Conservation (phyloP, 2,329 filamentous ascomycete species). For the Ascochyta clinopodiicola region DNA sequence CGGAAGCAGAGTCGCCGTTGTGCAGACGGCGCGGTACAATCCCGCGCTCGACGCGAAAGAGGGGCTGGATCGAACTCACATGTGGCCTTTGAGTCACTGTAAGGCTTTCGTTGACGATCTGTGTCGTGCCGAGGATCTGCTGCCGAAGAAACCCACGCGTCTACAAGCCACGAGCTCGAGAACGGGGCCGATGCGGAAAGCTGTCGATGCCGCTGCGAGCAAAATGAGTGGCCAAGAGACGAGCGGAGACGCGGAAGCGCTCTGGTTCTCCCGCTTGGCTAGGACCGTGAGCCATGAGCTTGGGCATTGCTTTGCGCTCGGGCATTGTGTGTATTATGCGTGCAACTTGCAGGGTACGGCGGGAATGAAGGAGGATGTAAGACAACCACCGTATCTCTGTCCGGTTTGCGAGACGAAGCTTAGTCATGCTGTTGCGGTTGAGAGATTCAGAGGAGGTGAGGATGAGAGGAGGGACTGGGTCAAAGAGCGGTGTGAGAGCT, state of each 20-base stretch:
- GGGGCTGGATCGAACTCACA: constrained; percentile 58
- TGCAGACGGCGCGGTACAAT: constrained; percentile 68
- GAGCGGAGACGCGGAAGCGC: constrained; percentile 23
- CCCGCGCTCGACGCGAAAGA: constrained; percentile 56
- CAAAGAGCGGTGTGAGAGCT: constrained; percentile 48
- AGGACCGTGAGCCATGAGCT: constrained; percentile 67
- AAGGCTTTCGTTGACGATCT: constrained; percentile 55
- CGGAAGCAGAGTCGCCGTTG: constrained; percentile 65
- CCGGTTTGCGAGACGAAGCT: constrained; percentile 66
- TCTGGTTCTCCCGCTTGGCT: constrained; percentile 66
- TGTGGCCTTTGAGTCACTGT: constrained; percentile 72
- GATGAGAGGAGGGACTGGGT: constrained; percentile 24
- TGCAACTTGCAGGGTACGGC: constrained; percentile 70
- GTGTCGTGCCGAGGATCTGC: constrained; percentile 42
- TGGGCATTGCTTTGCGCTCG: constrained; percentile 71
- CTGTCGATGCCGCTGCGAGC: constrained; percentile 19
- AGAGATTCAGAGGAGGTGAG: constrained; percentile 31
- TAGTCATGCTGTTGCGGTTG: constrained; percentile 28
- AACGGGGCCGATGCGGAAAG: constrained; percentile 20
- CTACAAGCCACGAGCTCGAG: constrained; percentile 19
- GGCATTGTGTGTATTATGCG: constrained; percentile 70
- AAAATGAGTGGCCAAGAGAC: no score
- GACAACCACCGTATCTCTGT: constrained; percentile 70
- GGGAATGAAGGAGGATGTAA: constrained; percentile 62
- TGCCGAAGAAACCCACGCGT: constrained; percentile 16